Evolutionary conservation across 139 green algal genomes (phyloP), one percentile per base, ranked within the genome.

Genomic region (Volvox reticuliferus): DNA sequence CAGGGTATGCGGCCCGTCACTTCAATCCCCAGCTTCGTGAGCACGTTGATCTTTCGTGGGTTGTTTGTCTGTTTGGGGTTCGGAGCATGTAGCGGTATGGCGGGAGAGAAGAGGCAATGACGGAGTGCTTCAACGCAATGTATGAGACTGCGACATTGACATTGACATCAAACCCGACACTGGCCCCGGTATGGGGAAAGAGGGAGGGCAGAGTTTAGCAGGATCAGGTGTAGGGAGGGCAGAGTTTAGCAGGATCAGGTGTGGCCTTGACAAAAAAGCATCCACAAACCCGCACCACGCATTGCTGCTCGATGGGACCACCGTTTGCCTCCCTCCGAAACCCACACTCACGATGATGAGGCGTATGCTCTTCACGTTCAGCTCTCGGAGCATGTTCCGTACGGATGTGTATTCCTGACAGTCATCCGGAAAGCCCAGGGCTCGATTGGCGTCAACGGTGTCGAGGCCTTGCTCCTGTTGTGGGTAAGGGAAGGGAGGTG

Each of bases 371-470:
- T 94, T 93, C 18, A 99, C 79, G 79, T 91, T 88, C 81, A 99
- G 85, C 75, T 98, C 96, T 1, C 65, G n/a, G 22, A 99, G 95
- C 85, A 99, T 99, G 93, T 98, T 98, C 30, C 88, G 91, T 44
- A 99, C 98, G 13, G 95, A 95, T 3, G 94, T 97, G 95, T 99
- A 99, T 92, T 99, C 98, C 2, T 97, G 91, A 91, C 96, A 98
- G 92, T 99, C 98, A 86, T 99, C 97, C 22, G 98, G 98, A 62
- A 99, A 93, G 0, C 98, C 98, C 36, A 99, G 94, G 13, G 96
- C 96, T 1, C 97, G 87, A 93, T 99, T 99, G 69, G 98, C 98
- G 91, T 99, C 98, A 30, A 99, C 98, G 0, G 98, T 99, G 94
- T 99, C 98, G 28, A 98, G 85, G 12, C 98, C 98, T 90, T 97